A percentile compares a stretch with the other conserved stretches of the same genome.
phyloP scores from a whole-genome alignment of 73 alveolate genomes.

The Stentor coeruleus region DNA sequence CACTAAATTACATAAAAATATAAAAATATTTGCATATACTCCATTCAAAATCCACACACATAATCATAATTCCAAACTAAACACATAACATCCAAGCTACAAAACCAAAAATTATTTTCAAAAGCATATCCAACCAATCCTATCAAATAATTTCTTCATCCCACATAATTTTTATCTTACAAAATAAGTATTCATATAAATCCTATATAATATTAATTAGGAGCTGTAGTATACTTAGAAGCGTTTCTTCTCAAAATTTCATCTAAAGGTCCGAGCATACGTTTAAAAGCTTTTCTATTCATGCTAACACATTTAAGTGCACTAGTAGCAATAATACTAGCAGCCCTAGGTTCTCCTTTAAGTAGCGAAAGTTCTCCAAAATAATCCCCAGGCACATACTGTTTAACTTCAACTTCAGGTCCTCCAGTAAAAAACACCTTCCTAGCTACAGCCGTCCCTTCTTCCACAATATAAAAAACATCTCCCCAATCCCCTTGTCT shows the following conservation, averaged over 20 bases:
- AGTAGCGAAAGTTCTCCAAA: constrained; percentile 82
- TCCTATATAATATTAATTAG: too few species aligned
- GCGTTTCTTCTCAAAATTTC: constrained; percentile 62
- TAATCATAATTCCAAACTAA: too few species aligned
- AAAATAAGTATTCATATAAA: too few species aligned
- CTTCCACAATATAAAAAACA: constrained; percentile 91
- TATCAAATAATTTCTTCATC: too few species aligned
- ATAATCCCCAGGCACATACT: constrained; percentile 86
- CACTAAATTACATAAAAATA: too few species aligned
- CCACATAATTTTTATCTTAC: too few species aligned
- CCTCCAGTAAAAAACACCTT: too few species aligned
- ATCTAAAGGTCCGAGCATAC: constrained; percentile 77
- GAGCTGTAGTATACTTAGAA: constrained; percentile 54
- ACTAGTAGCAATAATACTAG: constrained; percentile 48
- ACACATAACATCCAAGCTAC: too few species aligned
- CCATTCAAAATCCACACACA: too few species aligned
- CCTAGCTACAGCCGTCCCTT: constrained; percentile 92
- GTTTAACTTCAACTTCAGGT: constrained; percentile 65
- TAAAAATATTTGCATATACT: too few species aligned
- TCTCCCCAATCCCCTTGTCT: constrained; percentile 94
- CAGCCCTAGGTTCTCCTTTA: constrained; percentile 58
- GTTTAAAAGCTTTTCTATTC: constrained; percentile 65
- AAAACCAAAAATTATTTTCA: too few species aligned
- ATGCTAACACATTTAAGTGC: constrained; percentile 45
- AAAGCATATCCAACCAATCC: too few species aligned